Evolutionary conservation across 1,139 yeast genomes (phyloP).

Genomic region (Pichia sp.): DNA sequence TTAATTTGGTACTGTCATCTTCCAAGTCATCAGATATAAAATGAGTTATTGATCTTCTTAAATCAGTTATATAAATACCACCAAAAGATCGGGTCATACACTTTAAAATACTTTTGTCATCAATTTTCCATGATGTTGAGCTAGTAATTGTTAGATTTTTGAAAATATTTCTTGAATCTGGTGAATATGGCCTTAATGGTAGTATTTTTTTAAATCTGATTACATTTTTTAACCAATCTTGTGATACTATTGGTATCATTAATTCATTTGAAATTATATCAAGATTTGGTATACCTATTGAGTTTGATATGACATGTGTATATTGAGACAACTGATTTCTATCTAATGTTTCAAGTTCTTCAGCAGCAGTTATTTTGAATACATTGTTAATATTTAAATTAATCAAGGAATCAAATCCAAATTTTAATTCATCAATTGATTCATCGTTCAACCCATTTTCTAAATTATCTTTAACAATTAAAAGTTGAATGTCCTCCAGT

Average conservation of each 20-base stretch:
- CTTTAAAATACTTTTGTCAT: conserved; percentile 45
- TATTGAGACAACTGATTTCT: conserved; percentile 25
- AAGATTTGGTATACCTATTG: conserved; percentile 51
- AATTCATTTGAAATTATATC: conserved; percentile 38
- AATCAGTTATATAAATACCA: conserved; percentile 59
- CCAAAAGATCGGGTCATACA: conserved; percentile 66
- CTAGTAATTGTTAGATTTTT: conserved; percentile 52
- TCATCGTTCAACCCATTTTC: neutral
- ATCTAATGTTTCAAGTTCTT: conserved; percentile 13
- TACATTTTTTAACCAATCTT: conserved; percentile 58
- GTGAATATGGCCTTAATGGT: conserved; percentile 52
- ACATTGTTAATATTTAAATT: conserved; percentile 3
- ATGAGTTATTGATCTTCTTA: conserved; percentile 73
- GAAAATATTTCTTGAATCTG: conserved; percentile 62
- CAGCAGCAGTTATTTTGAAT: conserved; percentile 10
- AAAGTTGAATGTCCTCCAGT: conserved; percentile 7
- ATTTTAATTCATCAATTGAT: conserved; percentile 1
- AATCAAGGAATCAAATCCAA: conserved; percentile 1
- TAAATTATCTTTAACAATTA: neutral
- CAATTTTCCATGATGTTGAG: conserved; percentile 50
- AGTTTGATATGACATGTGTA: conserved; percentile 54
- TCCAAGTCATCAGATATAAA: conserved; percentile 51
- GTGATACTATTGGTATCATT: conserved; percentile 64
- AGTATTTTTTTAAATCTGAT: conserved; percentile 38
- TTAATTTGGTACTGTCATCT: conserved; percentile 38